Percentiles rank a stretch among this genome's conserved stretches.
Conservation (phyloP, 305 asterid genomes). For the Coffea humblotiana region DNA sequence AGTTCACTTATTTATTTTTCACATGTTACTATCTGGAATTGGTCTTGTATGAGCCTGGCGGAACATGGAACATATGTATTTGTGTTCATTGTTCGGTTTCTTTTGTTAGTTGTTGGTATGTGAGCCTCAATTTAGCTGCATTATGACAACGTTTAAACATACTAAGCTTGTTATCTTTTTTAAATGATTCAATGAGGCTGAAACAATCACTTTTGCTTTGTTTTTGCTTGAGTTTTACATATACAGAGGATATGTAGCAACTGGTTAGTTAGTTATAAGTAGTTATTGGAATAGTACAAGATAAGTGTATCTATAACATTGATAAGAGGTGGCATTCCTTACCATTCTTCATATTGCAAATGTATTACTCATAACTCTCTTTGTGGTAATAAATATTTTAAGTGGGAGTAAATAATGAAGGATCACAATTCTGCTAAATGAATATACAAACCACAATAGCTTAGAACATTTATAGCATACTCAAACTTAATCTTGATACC, state of each 20-base stretch:
- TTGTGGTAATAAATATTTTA: background rate
- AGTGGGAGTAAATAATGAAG: background rate
- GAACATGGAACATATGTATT: background rate
- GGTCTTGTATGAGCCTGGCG: background rate
- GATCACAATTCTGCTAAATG: background rate
- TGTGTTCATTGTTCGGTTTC: background rate
- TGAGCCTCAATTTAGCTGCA: background rate
- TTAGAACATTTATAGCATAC: background rate
- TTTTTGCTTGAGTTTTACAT: background rate
- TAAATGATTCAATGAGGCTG: background rate
- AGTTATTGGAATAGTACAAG: background rate
- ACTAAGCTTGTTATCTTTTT: background rate
- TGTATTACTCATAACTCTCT: background rate
- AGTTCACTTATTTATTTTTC: background rate
- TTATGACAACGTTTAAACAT: background rate
- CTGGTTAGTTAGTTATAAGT: background rate
- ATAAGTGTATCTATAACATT: background rate
- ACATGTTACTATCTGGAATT: too few relatives aligned
- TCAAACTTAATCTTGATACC: background rate
- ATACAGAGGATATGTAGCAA: background rate
- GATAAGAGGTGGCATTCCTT: background rate
- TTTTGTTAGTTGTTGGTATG: too few relatives aligned
- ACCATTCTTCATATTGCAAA: background rate
- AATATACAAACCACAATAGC: background rate
- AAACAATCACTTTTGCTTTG: background rate